phyloP scores from a whole-genome alignment of 2,329 filamentous ascomycete species.

The Phaeoacremonium minimum region DNA sequence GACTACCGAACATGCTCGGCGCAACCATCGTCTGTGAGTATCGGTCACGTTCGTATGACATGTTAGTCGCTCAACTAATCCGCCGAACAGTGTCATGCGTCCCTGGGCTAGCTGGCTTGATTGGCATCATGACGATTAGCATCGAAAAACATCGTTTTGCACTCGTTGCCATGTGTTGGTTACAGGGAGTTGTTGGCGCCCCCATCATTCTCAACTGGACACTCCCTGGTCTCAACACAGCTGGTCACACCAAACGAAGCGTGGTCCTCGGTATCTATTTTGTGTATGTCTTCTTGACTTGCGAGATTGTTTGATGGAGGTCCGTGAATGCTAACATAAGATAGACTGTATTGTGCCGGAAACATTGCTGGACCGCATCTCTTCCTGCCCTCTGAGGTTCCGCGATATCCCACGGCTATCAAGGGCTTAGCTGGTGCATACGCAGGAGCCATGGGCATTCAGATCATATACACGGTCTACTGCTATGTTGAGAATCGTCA shows the following conservation, averaged over 20 bases:
- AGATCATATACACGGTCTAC: conserved; percentile 7
- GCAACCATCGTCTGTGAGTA: conserved; percentile 11
- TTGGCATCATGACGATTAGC: conserved; percentile 43
- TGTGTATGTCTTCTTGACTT: no score
- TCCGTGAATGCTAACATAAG: no score
- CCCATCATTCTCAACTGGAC: conserved; percentile 49
- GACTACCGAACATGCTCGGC: conserved; percentile 33
- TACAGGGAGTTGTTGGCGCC: conserved; percentile 43
- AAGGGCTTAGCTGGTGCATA: conserved; percentile 10
- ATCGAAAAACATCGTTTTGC: conserved; percentile 39
- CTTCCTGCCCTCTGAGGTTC: conserved; percentile 9
- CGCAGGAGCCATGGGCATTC: conserved; percentile 8
- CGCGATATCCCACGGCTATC: conserved; percentile 11
- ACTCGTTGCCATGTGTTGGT: conserved; percentile 48
- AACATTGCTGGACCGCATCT: conserved; percentile 12
- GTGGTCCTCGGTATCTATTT: conserved; percentile 46
- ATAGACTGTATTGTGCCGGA: not conserved
- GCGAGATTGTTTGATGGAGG: no score
- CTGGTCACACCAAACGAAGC: conserved; percentile 47
- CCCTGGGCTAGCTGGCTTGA: conserved; percentile 34
- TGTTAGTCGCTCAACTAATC: no score
- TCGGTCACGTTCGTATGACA: no score
- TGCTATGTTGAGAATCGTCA: conserved; percentile 9
- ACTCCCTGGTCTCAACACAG: conserved; percentile 37
- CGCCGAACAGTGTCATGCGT: conserved; percentile 15